Evolutionary conservation across 1,284 basidiomycete genomes (phyloP).

Genomic region (Pascua guehoae): DNA sequence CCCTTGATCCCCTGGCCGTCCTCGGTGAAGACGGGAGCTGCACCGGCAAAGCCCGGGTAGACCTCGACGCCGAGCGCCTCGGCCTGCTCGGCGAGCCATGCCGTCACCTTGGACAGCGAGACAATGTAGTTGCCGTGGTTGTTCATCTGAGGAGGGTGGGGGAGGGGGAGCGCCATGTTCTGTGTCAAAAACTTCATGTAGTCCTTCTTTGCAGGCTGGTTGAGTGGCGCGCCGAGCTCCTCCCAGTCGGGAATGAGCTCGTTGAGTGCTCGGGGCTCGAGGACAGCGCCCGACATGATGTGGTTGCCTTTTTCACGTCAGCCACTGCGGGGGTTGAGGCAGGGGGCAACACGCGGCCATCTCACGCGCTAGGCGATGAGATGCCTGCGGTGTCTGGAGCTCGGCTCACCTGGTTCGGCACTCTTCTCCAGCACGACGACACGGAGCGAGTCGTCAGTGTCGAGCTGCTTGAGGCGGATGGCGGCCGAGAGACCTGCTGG

Average conservation of each 20-base stretch:
- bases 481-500: conserved; percentile 95
- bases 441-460: conserved; percentile 73
- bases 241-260: conserved; percentile 90
- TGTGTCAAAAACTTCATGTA: conserved; percentile 84
- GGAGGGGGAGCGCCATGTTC: conserved; percentile 72
- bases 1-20: conserved; percentile 70
- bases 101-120: conserved; percentile 80
- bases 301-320: conserved; percentile 73
- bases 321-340: background rate
- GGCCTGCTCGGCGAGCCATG: conserved; percentile 86
- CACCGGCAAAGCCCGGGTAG: conserved; percentile 94
- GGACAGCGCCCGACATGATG: conserved; percentile 91
- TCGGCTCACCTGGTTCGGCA: conserved; percentile 73
- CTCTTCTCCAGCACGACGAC: conserved; percentile 97
- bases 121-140: conserved; percentile 93
- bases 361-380: too few relatives aligned
- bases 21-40: conserved; percentile 70
- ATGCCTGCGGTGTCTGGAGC: too few relatives aligned
- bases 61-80: conserved; percentile 86
- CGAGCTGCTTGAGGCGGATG: conserved; percentile 91
- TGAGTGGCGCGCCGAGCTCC: conserved; percentile 59
- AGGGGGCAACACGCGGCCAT: background rate
- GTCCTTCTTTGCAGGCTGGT: conserved; percentile 73
- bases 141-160: conserved; percentile 95
- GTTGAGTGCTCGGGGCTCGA: conserved; percentile 86